A percentile compares a stretch with the other conserved stretches of the same genome.
These are phyloP conservation scores for Acaromyces ingoldii DNA, from an alignment of 1,284 basidiomycete genomes.

Conservation along the genomic window DNA sequence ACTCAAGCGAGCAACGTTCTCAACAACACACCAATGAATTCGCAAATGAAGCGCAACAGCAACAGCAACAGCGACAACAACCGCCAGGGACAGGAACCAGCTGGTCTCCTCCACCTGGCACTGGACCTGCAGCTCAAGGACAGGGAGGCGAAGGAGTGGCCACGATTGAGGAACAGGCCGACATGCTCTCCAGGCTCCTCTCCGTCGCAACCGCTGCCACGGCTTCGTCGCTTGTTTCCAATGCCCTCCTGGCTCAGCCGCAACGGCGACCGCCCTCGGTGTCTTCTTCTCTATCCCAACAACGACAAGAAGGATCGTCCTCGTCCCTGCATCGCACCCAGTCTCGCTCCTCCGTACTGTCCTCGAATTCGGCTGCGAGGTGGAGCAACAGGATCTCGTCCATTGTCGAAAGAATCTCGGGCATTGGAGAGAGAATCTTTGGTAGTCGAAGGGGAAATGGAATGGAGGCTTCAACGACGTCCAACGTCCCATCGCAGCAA, in stretches of 20 bases:
- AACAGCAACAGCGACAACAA: too few relatives aligned
- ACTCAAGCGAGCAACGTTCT: not conserved
- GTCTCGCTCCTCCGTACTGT: not conserved
- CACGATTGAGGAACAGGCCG: slow-evolving; percentile 45
- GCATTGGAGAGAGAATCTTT: too few relatives aligned
- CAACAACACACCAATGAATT: too few relatives aligned
- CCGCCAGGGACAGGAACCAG: too few relatives aligned
- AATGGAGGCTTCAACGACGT: too few relatives aligned
- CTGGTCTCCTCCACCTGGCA: too few relatives aligned
- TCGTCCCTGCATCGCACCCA: not conserved
- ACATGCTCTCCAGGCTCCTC: slow-evolving; percentile 45
- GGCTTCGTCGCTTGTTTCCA: slow-evolving; percentile 37
- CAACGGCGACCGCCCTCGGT: not conserved
- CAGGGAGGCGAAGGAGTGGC: slow-evolving; percentile 16
- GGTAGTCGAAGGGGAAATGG: too few relatives aligned
- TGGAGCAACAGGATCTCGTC: too few relatives aligned
- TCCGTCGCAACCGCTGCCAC: slow-evolving; percentile 46
- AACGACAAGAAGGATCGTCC: not conserved
- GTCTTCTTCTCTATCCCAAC: not conserved
- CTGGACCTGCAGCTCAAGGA: not conserved
- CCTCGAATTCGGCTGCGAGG: not conserved
- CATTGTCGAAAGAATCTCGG: too few relatives aligned
- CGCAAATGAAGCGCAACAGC: too few relatives aligned
- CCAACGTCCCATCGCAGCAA: too few relatives aligned
- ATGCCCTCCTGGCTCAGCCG: not conserved